A percentile compares a stretch with the other conserved stretches of the same genome.
Conservation (phyloP, 768 basidiomycete genomes). For the Clathrus columnatus region DNA sequence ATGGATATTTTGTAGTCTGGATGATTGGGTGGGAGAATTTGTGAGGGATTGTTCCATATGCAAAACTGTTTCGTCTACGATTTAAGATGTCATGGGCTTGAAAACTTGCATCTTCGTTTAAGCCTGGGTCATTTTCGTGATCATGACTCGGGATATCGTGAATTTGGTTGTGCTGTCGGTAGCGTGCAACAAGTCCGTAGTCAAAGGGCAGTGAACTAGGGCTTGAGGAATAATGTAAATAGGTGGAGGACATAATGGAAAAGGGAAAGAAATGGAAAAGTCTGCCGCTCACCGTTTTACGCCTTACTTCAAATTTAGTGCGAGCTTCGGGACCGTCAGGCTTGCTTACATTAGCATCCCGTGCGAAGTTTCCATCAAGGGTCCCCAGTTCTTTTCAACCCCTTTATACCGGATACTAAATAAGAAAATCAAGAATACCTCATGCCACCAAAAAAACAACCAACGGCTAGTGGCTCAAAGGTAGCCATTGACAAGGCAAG, state of each 20-base stretch:
- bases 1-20: not conserved
- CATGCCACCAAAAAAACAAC: slow-evolving; percentile 82
- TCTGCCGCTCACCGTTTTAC: no score
- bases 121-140: not conserved
- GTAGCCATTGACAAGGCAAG: slow-evolving; percentile 76
- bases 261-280: not conserved
- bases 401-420: not conserved
- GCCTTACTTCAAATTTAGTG: no score
- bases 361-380: no score
- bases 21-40: not conserved
- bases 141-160: not conserved
- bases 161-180: not conserved
- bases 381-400: no score
- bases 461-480: slow-evolving; percentile 48
- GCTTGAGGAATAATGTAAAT: slow-evolving; percentile 5
- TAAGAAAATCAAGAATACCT: not conserved
- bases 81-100: not conserved
- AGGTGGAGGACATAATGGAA: slow-evolving; percentile 7
- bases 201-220: slow-evolving; percentile 3
- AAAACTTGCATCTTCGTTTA: not conserved
- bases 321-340: no score
- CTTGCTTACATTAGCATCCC: no score
- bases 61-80: not conserved
- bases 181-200: slow-evolving; percentile 5
- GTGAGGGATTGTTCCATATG: not conserved